phyloP scores from a whole-genome alignment of 805 yeast genomes.

The Ogataea paradorogensis region DNA sequence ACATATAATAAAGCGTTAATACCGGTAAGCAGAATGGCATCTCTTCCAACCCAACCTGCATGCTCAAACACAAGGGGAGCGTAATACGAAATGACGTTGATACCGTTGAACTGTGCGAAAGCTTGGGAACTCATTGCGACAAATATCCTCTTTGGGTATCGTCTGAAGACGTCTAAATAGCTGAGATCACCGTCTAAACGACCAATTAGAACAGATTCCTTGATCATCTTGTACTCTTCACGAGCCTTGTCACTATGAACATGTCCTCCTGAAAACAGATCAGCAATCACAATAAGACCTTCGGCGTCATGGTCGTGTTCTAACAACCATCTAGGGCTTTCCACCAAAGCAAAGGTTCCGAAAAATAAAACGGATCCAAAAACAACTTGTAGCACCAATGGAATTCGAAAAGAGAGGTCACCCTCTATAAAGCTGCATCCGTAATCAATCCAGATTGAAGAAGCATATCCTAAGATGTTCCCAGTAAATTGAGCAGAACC shows the following conservation, averaged over 20 bases:
- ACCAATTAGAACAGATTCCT: constrained; percentile 72
- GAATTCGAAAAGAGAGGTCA: constrained; percentile 51
- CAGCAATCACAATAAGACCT: constrained; percentile 82
- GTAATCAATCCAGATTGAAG: constrained; percentile 60
- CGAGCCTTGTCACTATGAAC: constrained; percentile 66
- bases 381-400: constrained; percentile 52
- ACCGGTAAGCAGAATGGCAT: constrained; percentile 90
- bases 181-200: constrained; percentile 79
- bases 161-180: constrained; percentile 69
- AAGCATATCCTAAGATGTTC: constrained; percentile 54
- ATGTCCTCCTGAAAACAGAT: constrained; percentile 75
- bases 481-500: constrained; percentile 64
- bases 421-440: constrained; percentile 49
- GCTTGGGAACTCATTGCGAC: constrained; percentile 89
- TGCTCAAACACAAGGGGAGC: constrained; percentile 93
- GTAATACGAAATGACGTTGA: constrained; percentile 87
- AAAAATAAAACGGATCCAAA: constrained; percentile 65
- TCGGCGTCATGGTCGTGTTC: constrained; percentile 80
- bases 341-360: constrained; percentile 80
- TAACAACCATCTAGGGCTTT: constrained; percentile 86
- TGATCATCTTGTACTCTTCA: constrained; percentile 74
- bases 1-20: constrained; percentile 58
- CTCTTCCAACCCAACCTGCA: constrained; percentile 91
- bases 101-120: constrained; percentile 93
- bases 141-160: constrained; percentile 72